Conservation (phyloP, 2,329 filamentous ascomycete species). For the Nemania serpens region DNA sequence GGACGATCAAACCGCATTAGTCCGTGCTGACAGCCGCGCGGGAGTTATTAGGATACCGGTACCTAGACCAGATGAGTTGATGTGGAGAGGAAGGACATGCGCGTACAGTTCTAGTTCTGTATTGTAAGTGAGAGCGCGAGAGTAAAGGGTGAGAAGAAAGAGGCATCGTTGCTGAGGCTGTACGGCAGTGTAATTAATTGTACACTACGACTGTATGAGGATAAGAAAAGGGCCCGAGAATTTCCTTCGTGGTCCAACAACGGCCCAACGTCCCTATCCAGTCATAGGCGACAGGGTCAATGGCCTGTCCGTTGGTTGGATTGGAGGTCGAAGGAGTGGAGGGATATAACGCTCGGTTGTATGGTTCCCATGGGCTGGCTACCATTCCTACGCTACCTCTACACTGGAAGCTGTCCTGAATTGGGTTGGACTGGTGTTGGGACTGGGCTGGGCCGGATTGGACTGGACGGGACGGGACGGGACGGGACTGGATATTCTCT, state of each 20-base stretch:
- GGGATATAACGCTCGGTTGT: slow-evolving; percentile 25
- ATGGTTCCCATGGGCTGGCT: slow-evolving; percentile 14
- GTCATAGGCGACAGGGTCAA: slow-evolving; percentile 21
- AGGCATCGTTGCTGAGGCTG: slow-evolving; percentile 21
- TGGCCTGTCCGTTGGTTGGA: slow-evolving; percentile 25
- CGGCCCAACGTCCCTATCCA: slow-evolving; percentile 15
- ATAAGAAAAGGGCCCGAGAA: slow-evolving; percentile 25
- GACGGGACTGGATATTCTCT: not conserved
- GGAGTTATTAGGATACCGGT: slow-evolving; percentile 16
- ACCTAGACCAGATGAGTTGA: slow-evolving; percentile 9
- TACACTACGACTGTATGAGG: slow-evolving; percentile 22
- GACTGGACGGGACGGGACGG: not conserved
- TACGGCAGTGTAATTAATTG: not conserved
- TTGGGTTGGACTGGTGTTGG: no score
- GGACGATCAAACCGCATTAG: slow-evolving; percentile 28
- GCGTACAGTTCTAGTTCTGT: not conserved
- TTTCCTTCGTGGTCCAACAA: slow-evolving; percentile 19
- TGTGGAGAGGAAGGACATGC: slow-evolving; percentile 22
- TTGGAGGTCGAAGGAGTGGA: slow-evolving; percentile 19
- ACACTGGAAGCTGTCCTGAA: not conserved
- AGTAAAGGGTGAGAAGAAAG: slow-evolving; percentile 13
- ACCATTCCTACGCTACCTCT: not conserved
- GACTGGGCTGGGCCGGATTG: slow-evolving; percentile 1
- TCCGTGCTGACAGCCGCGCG: slow-evolving; percentile 29
- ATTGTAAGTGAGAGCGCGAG: slow-evolving; percentile 7